Evolutionary conservation across 306 rosid species (phyloP).

Genomic region (Cicer yamashitae): DNA sequence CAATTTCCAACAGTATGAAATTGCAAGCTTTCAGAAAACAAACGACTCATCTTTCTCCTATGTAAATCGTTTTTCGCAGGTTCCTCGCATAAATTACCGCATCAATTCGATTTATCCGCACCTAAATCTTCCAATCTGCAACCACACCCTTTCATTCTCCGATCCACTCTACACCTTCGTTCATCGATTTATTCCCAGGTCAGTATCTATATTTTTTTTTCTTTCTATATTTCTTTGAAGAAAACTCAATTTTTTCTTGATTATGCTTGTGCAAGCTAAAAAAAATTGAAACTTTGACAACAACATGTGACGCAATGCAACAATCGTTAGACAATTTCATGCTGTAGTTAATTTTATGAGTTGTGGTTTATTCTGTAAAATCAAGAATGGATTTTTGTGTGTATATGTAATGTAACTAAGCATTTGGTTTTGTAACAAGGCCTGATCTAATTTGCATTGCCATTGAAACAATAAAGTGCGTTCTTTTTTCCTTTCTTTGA

Average conservation of each 20-base stretch:
- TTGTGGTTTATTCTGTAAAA: background rate
- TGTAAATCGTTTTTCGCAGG: conserved; percentile 16
- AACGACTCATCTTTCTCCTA: background rate
- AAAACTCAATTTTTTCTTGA: conserved; percentile 6
- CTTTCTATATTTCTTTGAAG: background rate
- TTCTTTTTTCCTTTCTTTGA: background rate
- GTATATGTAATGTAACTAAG: conserved; percentile 16
- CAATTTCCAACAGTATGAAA: conserved; percentile 22
- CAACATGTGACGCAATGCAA: conserved; percentile 26
- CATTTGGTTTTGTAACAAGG: conserved; percentile 7
- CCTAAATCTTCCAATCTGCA: conserved; percentile 42
- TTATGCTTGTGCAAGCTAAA: background rate
- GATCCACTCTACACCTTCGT: conserved; percentile 52
- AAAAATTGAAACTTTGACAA: conserved; percentile 25
- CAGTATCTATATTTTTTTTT: conserved; percentile 29
- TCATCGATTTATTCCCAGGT: conserved; percentile 37
- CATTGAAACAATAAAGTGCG: background rate
- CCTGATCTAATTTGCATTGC: conserved; percentile 32
- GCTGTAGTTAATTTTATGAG: conserved; percentile 15
- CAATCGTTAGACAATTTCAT: conserved; percentile 10
- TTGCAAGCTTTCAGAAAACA: background rate
- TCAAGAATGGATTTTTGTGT: conserved; percentile 16
- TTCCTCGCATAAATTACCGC: conserved; percentile 39
- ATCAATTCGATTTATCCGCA: conserved; percentile 41
- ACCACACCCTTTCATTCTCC: conserved; percentile 42